A percentile compares a stretch with the other conserved stretches of the same genome.
Evolutionary conservation across 2,329 filamentous ascomycete genomes (phyloP).

Genomic region (Exophiala alcalophila): DNA sequence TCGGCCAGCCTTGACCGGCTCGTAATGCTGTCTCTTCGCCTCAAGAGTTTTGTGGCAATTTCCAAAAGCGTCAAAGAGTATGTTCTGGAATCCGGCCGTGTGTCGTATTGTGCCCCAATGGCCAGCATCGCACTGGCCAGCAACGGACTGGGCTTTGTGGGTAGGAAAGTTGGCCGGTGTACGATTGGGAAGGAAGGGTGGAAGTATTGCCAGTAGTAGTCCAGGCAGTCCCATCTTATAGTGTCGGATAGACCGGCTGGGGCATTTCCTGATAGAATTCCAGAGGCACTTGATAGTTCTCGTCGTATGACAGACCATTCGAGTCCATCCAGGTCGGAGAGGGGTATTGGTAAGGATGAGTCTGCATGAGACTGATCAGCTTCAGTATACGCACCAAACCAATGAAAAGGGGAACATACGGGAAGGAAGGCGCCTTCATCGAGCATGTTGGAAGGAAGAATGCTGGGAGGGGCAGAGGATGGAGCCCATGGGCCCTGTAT

Average conservation of each 20-base stretch:
- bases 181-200: conserved; percentile 38
- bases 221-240: conserved; percentile 39
- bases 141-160: conserved; percentile 35
- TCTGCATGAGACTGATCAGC: conserved; percentile 34
- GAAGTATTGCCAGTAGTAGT: conserved; percentile 39
- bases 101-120: conserved; percentile 39
- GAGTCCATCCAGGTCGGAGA: conserved; percentile 41
- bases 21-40: conserved; percentile 34
- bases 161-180: conserved; percentile 35
- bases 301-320: conserved; percentile 40
- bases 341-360: conserved; percentile 40
- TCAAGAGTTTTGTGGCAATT: conserved; percentile 35
- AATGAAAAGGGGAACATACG: conserved; percentile 28
- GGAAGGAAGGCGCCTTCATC: conserved; percentile 29
- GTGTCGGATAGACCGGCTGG: conserved; percentile 38
- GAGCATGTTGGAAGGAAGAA: conserved; percentile 28
- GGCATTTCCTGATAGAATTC: conserved; percentile 35
- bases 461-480: conserved; percentile 27
- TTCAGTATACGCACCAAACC: conserved; percentile 29
- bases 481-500: conserved; percentile 28
- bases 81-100: conserved; percentile 35
- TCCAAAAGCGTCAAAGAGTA: conserved; percentile 37
- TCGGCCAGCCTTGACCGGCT: conserved; percentile 36
- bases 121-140: conserved; percentile 37
- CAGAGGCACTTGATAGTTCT: conserved; percentile 37